These are phyloP conservation scores for Cornus controversa DNA, from an alignment of 148 eudicot species.

Conservation along the genomic window DNA sequence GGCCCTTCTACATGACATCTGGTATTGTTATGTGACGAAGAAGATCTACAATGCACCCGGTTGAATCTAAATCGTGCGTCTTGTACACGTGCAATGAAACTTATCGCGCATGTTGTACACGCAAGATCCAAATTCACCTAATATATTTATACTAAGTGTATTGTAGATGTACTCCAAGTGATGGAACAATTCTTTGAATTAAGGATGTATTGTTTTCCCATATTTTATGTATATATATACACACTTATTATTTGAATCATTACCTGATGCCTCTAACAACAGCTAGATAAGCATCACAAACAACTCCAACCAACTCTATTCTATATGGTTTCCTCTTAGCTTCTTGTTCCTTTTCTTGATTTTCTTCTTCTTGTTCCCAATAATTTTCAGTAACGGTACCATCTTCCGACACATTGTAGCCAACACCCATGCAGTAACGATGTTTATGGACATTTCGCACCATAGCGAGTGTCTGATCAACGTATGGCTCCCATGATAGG, in stretches of 20 bases:
- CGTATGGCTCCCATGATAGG: slow-evolving; percentile 81
- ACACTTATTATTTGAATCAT: neutral
- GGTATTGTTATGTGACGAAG: too few relatives aligned
- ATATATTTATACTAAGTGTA: too few relatives aligned
- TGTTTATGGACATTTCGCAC: slow-evolving; percentile 68
- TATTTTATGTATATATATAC: too few relatives aligned
- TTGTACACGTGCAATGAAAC: too few relatives aligned
- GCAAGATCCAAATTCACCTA: too few relatives aligned
- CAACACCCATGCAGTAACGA: slow-evolving; percentile 82
- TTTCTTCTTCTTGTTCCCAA: slow-evolving; percentile 61
- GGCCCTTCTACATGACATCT: too few relatives aligned
- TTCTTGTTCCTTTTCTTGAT: slow-evolving; percentile 38
- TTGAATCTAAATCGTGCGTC: too few relatives aligned
- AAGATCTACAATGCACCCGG: too few relatives aligned
- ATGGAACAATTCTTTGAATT: too few relatives aligned
- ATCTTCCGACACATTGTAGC: slow-evolving; percentile 62
- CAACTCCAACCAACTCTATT: slow-evolving; percentile 89
- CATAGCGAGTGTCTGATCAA: slow-evolving; percentile 77
- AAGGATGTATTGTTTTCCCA: too few relatives aligned
- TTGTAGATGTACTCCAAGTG: too few relatives aligned
- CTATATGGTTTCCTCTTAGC: slow-evolving; percentile 59
- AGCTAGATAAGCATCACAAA: slow-evolving; percentile 85
- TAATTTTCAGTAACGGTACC: slow-evolving; percentile 60
- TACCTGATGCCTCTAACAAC: slow-evolving; percentile 93
- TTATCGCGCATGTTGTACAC: too few relatives aligned